Evolutionary conservation across 1,284 basidiomycete genomes (phyloP).

Genomic region (Blastosporella zonata): DNA sequence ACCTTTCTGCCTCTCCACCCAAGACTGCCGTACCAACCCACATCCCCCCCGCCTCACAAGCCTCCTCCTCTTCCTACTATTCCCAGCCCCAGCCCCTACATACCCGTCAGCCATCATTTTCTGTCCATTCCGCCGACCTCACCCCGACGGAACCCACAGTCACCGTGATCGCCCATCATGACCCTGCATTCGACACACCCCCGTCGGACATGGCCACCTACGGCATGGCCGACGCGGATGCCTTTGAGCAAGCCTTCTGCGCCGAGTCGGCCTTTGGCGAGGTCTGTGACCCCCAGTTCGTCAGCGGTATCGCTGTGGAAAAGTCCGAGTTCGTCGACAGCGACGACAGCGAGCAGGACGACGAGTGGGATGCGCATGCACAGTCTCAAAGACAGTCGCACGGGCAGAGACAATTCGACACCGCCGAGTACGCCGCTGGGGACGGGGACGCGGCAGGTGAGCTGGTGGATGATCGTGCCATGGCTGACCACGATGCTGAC

Average conservation of each 20-base stretch:
- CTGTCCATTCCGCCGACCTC: constrained; percentile 12
- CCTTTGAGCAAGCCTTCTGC: constrained; percentile 8
- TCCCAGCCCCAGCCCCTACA: constrained; percentile 1
- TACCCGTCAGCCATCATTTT: constrained; percentile 8
- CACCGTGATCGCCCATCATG: neutral
- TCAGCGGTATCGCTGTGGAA: constrained; percentile 4
- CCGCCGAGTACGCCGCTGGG: neutral
- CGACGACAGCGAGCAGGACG: constrained; percentile 9
- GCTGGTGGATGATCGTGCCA: constrained; percentile 1
- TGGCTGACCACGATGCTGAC: constrained; percentile 5
- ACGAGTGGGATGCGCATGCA: constrained; percentile 1
- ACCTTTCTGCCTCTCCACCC: constrained; percentile 12
- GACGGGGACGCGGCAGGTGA: constrained; percentile 1
- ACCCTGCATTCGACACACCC: constrained; percentile 3
- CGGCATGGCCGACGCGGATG: neutral
- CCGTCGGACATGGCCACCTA: constrained; percentile 10
- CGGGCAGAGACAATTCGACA: neutral
- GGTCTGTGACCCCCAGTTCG: constrained; percentile 17
- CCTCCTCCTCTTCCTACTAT: constrained; percentile 11
- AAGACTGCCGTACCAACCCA: constrained; percentile 6
- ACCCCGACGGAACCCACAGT: constrained; percentile 4
- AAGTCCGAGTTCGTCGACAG: constrained; percentile 5
- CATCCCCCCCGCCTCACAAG: neutral
- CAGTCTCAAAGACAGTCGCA: neutral
- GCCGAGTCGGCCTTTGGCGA: constrained; percentile 8